A percentile compares a stretch with the other conserved stretches of the same genome.
Evolutionary conservation across 176 grass and related monocot genomes (phyloP).

Genomic region (Puya raimondii): DNA sequence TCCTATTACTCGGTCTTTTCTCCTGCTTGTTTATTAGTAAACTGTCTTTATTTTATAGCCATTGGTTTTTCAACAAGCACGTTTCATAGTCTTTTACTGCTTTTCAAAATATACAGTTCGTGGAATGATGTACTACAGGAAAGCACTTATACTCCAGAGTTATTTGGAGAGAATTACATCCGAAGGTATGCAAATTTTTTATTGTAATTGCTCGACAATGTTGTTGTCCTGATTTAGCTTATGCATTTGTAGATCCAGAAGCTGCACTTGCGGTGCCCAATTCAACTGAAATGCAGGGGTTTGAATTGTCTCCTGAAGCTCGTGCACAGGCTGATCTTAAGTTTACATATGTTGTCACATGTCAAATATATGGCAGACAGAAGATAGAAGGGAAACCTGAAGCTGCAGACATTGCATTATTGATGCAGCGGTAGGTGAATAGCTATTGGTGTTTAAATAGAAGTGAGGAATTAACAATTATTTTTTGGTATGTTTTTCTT

Average conservation of each 20-base stretch:
- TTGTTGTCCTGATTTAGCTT: background rate
- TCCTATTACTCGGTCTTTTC: background rate
- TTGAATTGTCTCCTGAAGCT: constrained; percentile 73
- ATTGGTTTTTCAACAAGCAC: background rate
- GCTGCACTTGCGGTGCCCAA: constrained; percentile 31
- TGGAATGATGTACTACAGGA: constrained; percentile 99
- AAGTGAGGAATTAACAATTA: too few species aligned
- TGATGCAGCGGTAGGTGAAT: constrained; percentile 66
- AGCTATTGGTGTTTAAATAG: background rate
- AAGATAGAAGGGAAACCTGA: constrained; percentile 67
- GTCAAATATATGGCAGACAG: constrained; percentile 89
- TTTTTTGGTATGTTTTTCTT: background rate
- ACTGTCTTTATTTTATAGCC: background rate
- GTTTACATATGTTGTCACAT: constrained; percentile 91
- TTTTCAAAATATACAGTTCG: constrained; percentile 43
- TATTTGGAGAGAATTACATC: constrained; percentile 70
- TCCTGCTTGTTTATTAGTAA: background rate
- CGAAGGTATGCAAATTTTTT: constrained; percentile 51
- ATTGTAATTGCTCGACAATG: background rate
- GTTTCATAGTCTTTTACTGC: background rate
- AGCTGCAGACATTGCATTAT: constrained; percentile 80
- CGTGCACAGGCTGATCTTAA: constrained; percentile 85
- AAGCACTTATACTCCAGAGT: constrained; percentile 90
- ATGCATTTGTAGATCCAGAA: constrained; percentile 37
- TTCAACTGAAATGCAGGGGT: constrained; percentile 55